Evolutionary conservation across 139 green algal species (phyloP).

Genomic region (Gonium pectorale): DNA sequence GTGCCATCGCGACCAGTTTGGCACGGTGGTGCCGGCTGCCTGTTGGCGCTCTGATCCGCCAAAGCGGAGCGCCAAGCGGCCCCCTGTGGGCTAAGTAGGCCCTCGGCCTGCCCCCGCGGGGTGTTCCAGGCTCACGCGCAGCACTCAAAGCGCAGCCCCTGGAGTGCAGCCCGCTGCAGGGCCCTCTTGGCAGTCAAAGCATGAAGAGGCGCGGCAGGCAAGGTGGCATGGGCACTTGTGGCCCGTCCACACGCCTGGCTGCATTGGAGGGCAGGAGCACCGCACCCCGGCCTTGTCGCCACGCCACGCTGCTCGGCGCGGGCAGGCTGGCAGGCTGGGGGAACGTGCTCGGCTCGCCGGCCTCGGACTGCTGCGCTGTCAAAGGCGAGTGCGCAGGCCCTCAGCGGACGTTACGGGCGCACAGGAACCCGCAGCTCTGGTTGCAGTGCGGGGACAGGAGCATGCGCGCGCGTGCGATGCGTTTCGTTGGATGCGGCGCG

Average conservation of each 20-base stretch:
- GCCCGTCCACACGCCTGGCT: slow-evolving; percentile 8
- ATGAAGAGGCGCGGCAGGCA: slow-evolving; percentile 29
- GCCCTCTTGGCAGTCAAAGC: slow-evolving; percentile 33
- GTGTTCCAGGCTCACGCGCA: too few relatives aligned
- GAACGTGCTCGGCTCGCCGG: slow-evolving; percentile 20
- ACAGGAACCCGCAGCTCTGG: too few relatives aligned
- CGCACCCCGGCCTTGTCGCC: slow-evolving; percentile 6
- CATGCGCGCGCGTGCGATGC: too few relatives aligned
- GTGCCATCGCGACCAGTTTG: too few relatives aligned
- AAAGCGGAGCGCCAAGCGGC: too few relatives aligned
- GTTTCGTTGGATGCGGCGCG: too few relatives aligned
- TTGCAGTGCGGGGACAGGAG: too few relatives aligned
- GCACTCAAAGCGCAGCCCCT: slow-evolving; percentile 1
- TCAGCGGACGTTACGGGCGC: too few relatives aligned
- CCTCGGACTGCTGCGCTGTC: slow-evolving; percentile 27
- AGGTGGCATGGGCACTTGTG: slow-evolving; percentile 20
- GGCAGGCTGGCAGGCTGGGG: slow-evolving; percentile 28
- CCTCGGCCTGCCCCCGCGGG: too few relatives aligned
- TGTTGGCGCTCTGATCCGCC: too few relatives aligned
- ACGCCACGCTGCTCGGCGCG: slow-evolving; percentile 1
- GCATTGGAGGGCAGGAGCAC: slow-evolving; percentile 35
- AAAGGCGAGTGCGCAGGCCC: slow-evolving; percentile 13
- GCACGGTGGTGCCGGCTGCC: too few relatives aligned
- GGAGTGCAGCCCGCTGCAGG: slow-evolving; percentile 28
- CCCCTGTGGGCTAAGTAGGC: too few relatives aligned